These are phyloP conservation scores for Coemansia guatemalensis DNA, from an alignment of 192 early-diverging fungal genomes.

Conservation along the genomic window DNA sequence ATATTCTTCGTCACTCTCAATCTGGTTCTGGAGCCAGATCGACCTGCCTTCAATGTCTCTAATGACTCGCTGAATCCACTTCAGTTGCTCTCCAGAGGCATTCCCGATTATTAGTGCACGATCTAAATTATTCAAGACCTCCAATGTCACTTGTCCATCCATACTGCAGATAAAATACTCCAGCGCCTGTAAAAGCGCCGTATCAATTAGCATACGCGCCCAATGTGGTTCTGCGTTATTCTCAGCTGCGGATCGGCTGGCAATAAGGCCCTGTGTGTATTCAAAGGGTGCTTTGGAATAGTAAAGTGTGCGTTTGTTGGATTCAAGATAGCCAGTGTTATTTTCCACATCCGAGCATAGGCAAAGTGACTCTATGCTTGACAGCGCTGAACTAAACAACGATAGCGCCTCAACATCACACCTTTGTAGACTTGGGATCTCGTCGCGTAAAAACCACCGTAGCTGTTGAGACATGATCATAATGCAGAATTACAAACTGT, in stretches of 20 bases:
- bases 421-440: background rate
- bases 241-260: slow-evolving; percentile 5
- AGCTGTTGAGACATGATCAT: background rate
- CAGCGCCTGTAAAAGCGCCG: slow-evolving; percentile 22
- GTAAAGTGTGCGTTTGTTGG: background rate
- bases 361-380: background rate
- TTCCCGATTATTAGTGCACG: slow-evolving; percentile 17
- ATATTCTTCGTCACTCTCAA: background rate
- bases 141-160: background rate
- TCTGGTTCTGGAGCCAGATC: background rate
- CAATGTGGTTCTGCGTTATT: slow-evolving; percentile 12
- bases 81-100: slow-evolving; percentile 4
- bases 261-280: background rate
- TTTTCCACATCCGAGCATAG: background rate
- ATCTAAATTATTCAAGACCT: slow-evolving; percentile 25
- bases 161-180: background rate
- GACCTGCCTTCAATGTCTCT: slow-evolving; percentile 13
- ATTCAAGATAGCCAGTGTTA: background rate
- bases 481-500: background rate
- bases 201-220: slow-evolving; percentile 12
- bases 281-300: background rate
- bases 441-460: background rate
- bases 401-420: background rate
- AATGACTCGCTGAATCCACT: slow-evolving; percentile 22
- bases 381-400: background rate